phyloP scores from a whole-genome alignment of 1,139 yeast species.

The Spathaspora sp. region DNA sequence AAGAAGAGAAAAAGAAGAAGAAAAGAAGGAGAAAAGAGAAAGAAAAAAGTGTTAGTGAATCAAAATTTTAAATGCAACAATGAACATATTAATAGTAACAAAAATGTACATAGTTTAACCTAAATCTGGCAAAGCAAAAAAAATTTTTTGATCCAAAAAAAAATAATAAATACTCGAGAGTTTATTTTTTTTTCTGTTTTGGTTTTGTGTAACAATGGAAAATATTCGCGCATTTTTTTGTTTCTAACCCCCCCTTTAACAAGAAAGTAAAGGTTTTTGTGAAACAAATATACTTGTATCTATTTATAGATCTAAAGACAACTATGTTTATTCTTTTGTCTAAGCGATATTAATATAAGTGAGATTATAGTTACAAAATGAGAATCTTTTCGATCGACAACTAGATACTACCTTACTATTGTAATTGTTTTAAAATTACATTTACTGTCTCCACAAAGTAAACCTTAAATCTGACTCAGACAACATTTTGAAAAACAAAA shows the following conservation, averaged over 20 bases:
- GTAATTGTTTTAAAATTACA: too few relatives aligned
- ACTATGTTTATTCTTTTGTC: not conserved
- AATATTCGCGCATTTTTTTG: slow-evolving; percentile 2
- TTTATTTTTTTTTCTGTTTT: not conserved
- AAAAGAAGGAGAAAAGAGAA: not conserved
- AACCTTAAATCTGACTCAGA: too few relatives aligned
- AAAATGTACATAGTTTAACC: not conserved
- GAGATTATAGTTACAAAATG: too few relatives aligned
- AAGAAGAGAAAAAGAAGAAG: not conserved
- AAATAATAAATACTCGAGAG: not conserved
- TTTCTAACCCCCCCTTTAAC: not conserved
- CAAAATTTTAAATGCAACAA: not conserved
- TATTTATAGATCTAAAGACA: not conserved
- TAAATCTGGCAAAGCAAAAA: not conserved
- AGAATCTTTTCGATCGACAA: too few relatives aligned
- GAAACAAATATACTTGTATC: not conserved
- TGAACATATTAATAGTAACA: slow-evolving; percentile 2
- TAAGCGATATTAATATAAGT: not conserved
- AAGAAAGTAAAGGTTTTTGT: not conserved
- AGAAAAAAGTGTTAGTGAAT: not conserved
- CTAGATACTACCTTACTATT: too few relatives aligned
- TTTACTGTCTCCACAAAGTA: too few relatives aligned
- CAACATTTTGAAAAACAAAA: too few relatives aligned
- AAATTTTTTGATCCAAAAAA: not conserved
- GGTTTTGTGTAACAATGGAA: not conserved